These are phyloP conservation scores for Eudorina sp. DNA, from an alignment of 139 green algal genomes.

Conservation along the genomic window DNA sequence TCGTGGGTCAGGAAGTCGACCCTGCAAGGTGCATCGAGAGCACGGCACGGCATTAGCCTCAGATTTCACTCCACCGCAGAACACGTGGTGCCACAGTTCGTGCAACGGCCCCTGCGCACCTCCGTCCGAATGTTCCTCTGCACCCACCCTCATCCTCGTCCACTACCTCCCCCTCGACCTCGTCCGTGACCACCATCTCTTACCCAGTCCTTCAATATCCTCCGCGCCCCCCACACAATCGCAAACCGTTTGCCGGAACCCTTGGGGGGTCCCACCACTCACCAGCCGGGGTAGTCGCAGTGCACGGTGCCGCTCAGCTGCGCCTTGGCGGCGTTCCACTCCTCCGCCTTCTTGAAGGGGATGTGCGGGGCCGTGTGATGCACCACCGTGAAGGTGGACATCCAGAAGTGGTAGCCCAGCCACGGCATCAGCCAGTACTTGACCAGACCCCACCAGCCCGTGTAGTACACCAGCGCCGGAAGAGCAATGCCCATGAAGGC, in stretches of 20 bases:
- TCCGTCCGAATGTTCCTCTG: too few relatives aligned
- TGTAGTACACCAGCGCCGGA: slow-evolving; percentile 82
- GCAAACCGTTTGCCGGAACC: not conserved
- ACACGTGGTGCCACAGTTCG: too few relatives aligned
- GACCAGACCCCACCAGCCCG: slow-evolving; percentile 79
- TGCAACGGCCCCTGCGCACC: too few relatives aligned
- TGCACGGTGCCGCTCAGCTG: slow-evolving; percentile 94
- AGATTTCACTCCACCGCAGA: too few relatives aligned
- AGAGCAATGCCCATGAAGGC: slow-evolving; percentile 78
- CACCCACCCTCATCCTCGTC: too few relatives aligned
- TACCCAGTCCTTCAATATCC: too few relatives aligned
- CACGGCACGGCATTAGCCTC: too few relatives aligned
- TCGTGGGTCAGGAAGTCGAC: slow-evolving; percentile 97
- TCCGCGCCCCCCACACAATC: not conserved
- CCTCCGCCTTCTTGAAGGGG: slow-evolving; percentile 90
- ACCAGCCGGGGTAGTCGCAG: slow-evolving; percentile 93
- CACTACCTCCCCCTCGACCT: too few relatives aligned
- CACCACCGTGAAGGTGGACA: slow-evolving; percentile 97
- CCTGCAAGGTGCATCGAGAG: too few relatives aligned
- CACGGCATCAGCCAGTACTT: slow-evolving; percentile 99
- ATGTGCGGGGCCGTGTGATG: slow-evolving; percentile 99
- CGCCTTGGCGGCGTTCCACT: slow-evolving; percentile 95
- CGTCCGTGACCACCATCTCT: too few relatives aligned
- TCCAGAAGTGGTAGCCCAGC: slow-evolving; percentile 99
- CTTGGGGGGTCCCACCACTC: not conserved